Evolutionary conservation across 495 filamentous ascomycete genomes (phyloP).

Genomic region (Chaetomium cochliodes): DNA sequence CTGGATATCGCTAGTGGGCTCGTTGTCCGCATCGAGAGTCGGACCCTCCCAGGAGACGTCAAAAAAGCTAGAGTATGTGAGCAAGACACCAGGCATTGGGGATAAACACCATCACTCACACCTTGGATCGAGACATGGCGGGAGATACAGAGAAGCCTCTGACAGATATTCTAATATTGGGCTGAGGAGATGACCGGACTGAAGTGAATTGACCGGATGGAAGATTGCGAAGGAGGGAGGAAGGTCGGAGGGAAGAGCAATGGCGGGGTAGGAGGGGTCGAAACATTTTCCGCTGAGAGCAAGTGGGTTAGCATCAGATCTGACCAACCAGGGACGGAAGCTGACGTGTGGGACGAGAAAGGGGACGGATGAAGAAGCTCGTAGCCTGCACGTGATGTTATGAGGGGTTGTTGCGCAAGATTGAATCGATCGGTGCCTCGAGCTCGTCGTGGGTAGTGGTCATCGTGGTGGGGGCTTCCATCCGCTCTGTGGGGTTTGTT

Average conservation of each 20-base stretch:
- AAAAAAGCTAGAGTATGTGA: conserved; percentile 36
- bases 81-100: too few relatives aligned
- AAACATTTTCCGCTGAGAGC: conserved; percentile 39
- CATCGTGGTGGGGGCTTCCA: background rate
- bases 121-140: too few relatives aligned
- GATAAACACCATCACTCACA: too few relatives aligned
- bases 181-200: conserved; percentile 30
- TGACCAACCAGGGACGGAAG: conserved; percentile 29
- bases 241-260: conserved; percentile 42
- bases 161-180: conserved; percentile 31
- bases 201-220: conserved; percentile 34
- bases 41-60: conserved; percentile 64
- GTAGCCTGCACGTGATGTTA: conserved; percentile 28
- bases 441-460: too few relatives aligned
- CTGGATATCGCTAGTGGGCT: too few relatives aligned
- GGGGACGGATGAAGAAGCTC: conserved; percentile 14
- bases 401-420: conserved; percentile 21
- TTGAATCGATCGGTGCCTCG: background rate
- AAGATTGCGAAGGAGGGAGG: conserved; percentile 41
- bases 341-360: conserved; percentile 4
- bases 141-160: conserved; percentile 37
- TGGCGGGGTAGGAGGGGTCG: conserved; percentile 49
- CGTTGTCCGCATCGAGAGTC: conserved; percentile 53
- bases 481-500: background rate
- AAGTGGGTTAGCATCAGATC: conserved; percentile 29